Percentiles rank a stretch among this genome's conserved stretches.
Conservation (phyloP, 352 stramenopile species). For the Pythium scleroteichum region DNA sequence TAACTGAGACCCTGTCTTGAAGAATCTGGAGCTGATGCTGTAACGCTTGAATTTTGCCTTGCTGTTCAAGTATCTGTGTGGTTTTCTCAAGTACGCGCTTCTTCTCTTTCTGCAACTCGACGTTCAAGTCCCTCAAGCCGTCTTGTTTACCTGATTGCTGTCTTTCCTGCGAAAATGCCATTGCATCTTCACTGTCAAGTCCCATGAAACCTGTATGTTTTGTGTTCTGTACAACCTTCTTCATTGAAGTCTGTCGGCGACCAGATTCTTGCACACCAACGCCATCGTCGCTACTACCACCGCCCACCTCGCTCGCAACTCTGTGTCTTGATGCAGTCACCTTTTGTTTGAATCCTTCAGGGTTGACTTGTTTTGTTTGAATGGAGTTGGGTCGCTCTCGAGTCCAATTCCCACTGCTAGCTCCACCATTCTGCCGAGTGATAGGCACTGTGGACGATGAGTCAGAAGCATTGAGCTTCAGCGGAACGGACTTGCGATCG, state of each 20-base stretch:
- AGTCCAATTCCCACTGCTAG: not conserved
- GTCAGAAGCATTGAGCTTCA: conserved; percentile 1
- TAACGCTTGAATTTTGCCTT: conserved; percentile 62
- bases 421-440: conserved; percentile 4
- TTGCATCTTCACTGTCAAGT: not conserved
- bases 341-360: not conserved
- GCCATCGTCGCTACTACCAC: conserved; percentile 1
- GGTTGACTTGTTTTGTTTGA: not conserved
- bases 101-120: conserved; percentile 68
- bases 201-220: too few relatives aligned
- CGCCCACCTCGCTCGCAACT: not conserved
- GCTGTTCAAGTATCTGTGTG: conserved; percentile 63
- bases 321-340: not conserved
- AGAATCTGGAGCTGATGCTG: conserved; percentile 41
- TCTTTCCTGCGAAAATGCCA: conserved; percentile 3
- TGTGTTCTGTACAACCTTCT: too few relatives aligned
- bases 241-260: too few relatives aligned
- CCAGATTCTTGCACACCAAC: too few relatives aligned
- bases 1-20: conserved; percentile 36
- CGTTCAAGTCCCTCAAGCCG: conserved; percentile 31
- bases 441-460: conserved; percentile 17
- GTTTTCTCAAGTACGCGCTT: conserved; percentile 70
- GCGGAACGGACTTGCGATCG: not conserved
- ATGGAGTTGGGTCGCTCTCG: conserved; percentile 1
- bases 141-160: not conserved